phyloP scores from a whole-genome alignment of 305 asterid genomes.

The Andrographis paniculata region DNA sequence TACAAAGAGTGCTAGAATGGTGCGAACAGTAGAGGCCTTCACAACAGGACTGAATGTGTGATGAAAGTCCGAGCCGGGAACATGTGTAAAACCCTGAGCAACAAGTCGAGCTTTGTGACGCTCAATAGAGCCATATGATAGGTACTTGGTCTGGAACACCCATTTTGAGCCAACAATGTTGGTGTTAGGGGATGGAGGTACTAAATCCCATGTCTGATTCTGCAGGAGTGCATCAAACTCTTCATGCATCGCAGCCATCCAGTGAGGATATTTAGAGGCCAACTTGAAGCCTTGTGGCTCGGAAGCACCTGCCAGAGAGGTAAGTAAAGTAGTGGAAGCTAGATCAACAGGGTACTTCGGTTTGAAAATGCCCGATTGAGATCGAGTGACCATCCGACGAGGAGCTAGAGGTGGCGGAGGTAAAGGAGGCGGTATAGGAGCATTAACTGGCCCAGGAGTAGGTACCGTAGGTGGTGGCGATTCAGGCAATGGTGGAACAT shows the following conservation, averaged over 20 bases:
- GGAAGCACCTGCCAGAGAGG: too few relatives aligned
- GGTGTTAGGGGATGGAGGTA: not conserved
- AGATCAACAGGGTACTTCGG: too few relatives aligned
- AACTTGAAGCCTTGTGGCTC: not conserved
- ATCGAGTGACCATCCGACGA: too few relatives aligned
- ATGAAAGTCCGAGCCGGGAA: not conserved
- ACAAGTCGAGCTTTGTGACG: too few relatives aligned
- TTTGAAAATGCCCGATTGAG: too few relatives aligned
- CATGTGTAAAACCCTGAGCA: not conserved
- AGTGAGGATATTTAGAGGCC: not conserved
- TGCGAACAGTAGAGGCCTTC: not conserved
- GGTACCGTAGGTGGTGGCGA: too few relatives aligned
- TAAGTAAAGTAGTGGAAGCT: too few relatives aligned
- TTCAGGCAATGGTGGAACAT: too few relatives aligned
- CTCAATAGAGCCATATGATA: not conserved
- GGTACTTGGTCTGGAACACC: not conserved
- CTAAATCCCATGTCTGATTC: slow-evolving; percentile 7
- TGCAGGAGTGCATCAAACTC: not conserved
- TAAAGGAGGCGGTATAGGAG: too few relatives aligned
- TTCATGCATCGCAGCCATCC: not conserved
- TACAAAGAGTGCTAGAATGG: not conserved
- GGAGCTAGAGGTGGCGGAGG: too few relatives aligned
- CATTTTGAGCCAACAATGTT: slow-evolving; percentile 10
- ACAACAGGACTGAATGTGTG: slow-evolving; percentile 11
- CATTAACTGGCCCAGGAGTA: too few relatives aligned